Conservation (phyloP, 1,284 basidiomycete species). For the Fomitiporia mediterranea region DNA sequence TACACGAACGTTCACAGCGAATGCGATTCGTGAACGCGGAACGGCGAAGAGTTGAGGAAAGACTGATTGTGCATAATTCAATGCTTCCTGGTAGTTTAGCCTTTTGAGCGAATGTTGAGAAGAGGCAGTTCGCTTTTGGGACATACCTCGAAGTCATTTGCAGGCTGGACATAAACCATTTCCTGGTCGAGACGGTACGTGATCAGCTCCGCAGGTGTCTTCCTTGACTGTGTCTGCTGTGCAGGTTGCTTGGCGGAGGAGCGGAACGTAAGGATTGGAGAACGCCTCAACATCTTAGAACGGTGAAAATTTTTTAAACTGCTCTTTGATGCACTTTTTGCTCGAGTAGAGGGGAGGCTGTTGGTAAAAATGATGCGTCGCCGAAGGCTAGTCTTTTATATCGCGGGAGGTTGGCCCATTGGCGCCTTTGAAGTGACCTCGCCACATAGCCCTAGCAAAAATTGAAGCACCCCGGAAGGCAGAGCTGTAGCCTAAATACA, state of each 20-base stretch:
- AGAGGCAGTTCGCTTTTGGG: background rate
- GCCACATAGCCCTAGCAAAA: too few species aligned
- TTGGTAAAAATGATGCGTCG: too few species aligned
- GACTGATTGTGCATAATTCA: slow-evolving; percentile 46
- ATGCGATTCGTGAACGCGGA: slow-evolving; percentile 39
- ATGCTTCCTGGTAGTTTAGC: slow-evolving; percentile 40
- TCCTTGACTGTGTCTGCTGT: background rate
- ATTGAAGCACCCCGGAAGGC: too few species aligned
- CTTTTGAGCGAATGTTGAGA: background rate
- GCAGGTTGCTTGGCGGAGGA: background rate
- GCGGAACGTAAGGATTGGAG: background rate
- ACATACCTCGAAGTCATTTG: slow-evolving; percentile 42
- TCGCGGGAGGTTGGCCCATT: too few species aligned
- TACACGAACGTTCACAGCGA: slow-evolving; percentile 38
- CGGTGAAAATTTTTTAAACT: too few species aligned
- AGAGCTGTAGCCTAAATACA: too few species aligned
- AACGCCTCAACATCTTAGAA: too few species aligned
- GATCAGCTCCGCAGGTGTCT: slow-evolving; percentile 36
- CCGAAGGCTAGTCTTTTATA: too few species aligned
- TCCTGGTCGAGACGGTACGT: slow-evolving; percentile 44
- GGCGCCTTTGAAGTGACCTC: too few species aligned
- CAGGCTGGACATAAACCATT: slow-evolving; percentile 51
- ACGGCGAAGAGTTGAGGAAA: slow-evolving; percentile 42
- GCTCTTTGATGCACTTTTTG: too few species aligned
- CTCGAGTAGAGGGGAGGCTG: too few species aligned